These are phyloP conservation scores for Aspergillus ochraceoroseus DNA, from an alignment of 2,329 filamentous ascomycete species.

Conservation along the genomic window DNA sequence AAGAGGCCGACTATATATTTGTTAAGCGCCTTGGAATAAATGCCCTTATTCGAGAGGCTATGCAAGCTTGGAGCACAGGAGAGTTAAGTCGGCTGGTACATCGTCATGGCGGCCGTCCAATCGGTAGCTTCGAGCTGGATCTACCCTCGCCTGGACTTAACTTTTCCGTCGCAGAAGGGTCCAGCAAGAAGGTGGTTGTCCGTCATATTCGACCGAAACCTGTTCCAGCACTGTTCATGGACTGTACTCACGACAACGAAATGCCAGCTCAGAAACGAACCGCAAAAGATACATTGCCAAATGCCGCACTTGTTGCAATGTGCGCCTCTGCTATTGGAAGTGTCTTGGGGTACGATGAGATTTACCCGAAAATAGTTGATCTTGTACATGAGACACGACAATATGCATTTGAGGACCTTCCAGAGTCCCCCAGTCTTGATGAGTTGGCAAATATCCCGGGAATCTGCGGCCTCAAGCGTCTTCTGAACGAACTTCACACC, in stretches of 20 bases:
- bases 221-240: slow-evolving; percentile 94
- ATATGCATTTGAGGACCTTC: slow-evolving; percentile 70
- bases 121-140: slow-evolving; percentile 95
- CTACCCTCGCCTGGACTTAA: slow-evolving; percentile 61
- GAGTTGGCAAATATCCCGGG: slow-evolving; percentile 70
- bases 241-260: slow-evolving; percentile 98
- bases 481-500: slow-evolving; percentile 90
- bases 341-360: slow-evolving; percentile 96
- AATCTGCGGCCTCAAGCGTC: slow-evolving; percentile 84
- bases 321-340: slow-evolving; percentile 91
- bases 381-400: slow-evolving; percentile 81
- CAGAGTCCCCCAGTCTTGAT: slow-evolving; percentile 48
- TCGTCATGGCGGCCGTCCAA: slow-evolving; percentile 84
- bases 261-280: slow-evolving; percentile 92
- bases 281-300: slow-evolving; percentile 87
- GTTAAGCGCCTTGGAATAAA: slow-evolving; percentile 88
- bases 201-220: slow-evolving; percentile 80
- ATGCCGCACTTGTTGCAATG: slow-evolving; percentile 91
- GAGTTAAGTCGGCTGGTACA: slow-evolving; percentile 92
- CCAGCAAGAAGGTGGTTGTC: slow-evolving; percentile 55
- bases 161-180: slow-evolving; percentile 24
- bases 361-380: slow-evolving; percentile 90
- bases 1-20: slow-evolving; percentile 94
- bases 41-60: slow-evolving; percentile 89
- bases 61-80: slow-evolving; percentile 95